phyloP scores from a whole-genome alignment of 2,329 filamentous ascomycete genomes.

The Blastomyces gilchristii region DNA sequence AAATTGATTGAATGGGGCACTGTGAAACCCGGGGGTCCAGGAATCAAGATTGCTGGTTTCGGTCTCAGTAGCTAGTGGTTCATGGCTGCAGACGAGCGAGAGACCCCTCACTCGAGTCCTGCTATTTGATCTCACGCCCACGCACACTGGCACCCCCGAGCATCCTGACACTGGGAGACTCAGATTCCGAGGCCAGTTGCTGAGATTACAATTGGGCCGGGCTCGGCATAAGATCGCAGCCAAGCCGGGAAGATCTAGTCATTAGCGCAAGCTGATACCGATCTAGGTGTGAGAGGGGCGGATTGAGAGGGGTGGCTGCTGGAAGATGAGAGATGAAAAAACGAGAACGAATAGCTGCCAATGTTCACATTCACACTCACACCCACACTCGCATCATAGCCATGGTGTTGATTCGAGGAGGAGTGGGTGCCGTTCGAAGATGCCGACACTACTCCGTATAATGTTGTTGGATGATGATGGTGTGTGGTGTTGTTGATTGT shows the following conservation, averaged over 20 bases:
- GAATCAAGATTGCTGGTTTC: not conserved
- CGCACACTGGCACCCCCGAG: not conserved
- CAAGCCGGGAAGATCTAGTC: not conserved
- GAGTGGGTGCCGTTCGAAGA: no score
- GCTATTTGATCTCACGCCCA: not conserved
- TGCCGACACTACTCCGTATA: no score
- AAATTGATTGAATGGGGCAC: not conserved
- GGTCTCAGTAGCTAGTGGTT: not conserved
- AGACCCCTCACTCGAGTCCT: not conserved
- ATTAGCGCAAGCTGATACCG: not conserved
- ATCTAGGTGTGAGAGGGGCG: not conserved
- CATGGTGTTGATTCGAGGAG: not conserved
- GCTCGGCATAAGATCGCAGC: not conserved
- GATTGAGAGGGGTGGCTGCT: not conserved
- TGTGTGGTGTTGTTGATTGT: not conserved
- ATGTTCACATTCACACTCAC: not conserved
- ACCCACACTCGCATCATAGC: not conserved
- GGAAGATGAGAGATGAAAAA: not conserved
- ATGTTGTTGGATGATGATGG: not conserved
- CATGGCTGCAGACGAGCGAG: not conserved
- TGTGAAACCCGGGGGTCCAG: not conserved
- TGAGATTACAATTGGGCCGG: constrained; percentile 5
- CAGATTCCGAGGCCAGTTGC: not conserved
- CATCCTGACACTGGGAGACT: not conserved
- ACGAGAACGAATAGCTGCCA: not conserved